A percentile compares a stretch with the other conserved stretches of the same genome.
phyloP scores from a whole-genome alignment of 306 rosid species.

The Vigna nakashimae region DNA sequence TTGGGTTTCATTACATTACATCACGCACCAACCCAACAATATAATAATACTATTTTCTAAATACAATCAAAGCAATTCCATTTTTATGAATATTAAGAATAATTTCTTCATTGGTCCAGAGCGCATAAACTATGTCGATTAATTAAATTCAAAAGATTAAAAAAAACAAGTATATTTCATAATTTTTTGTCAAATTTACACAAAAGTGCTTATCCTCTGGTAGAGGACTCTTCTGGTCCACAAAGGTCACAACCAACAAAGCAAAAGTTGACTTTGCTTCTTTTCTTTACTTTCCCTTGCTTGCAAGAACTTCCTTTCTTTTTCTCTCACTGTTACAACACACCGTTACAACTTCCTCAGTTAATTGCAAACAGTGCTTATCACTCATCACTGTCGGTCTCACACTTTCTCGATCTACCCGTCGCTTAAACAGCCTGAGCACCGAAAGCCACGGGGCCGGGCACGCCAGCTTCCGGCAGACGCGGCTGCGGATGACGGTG shows the following conservation, averaged over 20 bases:
- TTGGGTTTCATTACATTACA: background rate
- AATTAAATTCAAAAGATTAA: background rate
- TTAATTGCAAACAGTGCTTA: background rate
- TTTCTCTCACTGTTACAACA: background rate
- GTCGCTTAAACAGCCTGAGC: conserved; percentile 20
- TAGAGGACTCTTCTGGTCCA: conserved; percentile 48
- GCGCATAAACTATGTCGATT: background rate
- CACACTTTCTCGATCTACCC: background rate
- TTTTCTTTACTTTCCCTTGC: conserved; percentile 2
- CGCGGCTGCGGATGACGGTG: conserved; percentile 40
- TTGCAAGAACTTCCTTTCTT: conserved; percentile 11
- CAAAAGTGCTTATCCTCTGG: conserved; percentile 38
- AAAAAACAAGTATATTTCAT: conserved; percentile 35
- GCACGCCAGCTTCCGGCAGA: background rate
- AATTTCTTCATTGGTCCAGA: background rate
- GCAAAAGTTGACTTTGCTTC: conserved; percentile 47
- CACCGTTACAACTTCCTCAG: background rate
- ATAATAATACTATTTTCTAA: too few species aligned
- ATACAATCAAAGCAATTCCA: background rate
- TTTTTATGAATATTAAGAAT: background rate
- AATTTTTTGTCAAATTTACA: conserved; percentile 47
- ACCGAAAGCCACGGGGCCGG: background rate
- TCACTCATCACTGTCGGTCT: background rate
- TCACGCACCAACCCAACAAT: conserved; percentile 15
- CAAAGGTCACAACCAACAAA: conserved; percentile 37